Conservation (phyloP, 495 filamentous ascomycete species). For the Amphirosellinia nigrospora region DNA sequence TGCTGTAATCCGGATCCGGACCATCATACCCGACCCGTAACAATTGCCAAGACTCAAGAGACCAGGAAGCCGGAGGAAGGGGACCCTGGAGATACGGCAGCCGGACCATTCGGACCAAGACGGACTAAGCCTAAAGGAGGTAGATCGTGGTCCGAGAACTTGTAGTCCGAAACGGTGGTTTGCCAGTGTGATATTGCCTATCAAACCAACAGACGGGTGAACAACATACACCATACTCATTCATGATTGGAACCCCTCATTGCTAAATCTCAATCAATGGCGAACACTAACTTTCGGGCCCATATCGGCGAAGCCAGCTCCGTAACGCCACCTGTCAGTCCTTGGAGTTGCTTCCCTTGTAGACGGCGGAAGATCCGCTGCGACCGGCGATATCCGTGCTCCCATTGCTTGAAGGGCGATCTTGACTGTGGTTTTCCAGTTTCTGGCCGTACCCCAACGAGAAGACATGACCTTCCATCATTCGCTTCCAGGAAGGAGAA, state of each 20-base stretch:
- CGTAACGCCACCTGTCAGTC: neutral
- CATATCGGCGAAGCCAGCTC: neutral
- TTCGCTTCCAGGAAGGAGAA: conserved; percentile 7
- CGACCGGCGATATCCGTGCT: conserved; percentile 45
- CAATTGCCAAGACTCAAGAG: conserved; percentile 13
- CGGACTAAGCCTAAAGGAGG: conserved; percentile 15
- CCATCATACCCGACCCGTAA: neutral
- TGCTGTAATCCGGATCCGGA: conserved; percentile 3
- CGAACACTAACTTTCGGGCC: neutral
- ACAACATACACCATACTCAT: neutral
- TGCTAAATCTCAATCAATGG: neutral
- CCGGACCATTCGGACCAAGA: conserved; percentile 20
- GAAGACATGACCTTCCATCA: conserved; percentile 13
- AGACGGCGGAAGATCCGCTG: conserved; percentile 46
- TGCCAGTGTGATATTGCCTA: neutral
- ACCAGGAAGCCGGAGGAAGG: neutral
- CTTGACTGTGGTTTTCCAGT: conserved; percentile 11
- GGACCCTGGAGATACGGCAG: conserved; percentile 3
- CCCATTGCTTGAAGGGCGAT: conserved; percentile 49
- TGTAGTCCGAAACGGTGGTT: neutral
- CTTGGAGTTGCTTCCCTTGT: conserved; percentile 40
- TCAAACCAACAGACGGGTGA: neutral
- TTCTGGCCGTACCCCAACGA: conserved; percentile 16
- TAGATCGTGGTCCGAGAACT: neutral
- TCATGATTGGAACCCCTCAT: neutral